Percentiles rank a stretch among this genome's conserved stretches.
Evolutionary conservation across 1,284 basidiomycete species (phyloP).

Genomic region (Ceraceosorus bombacis): DNA sequence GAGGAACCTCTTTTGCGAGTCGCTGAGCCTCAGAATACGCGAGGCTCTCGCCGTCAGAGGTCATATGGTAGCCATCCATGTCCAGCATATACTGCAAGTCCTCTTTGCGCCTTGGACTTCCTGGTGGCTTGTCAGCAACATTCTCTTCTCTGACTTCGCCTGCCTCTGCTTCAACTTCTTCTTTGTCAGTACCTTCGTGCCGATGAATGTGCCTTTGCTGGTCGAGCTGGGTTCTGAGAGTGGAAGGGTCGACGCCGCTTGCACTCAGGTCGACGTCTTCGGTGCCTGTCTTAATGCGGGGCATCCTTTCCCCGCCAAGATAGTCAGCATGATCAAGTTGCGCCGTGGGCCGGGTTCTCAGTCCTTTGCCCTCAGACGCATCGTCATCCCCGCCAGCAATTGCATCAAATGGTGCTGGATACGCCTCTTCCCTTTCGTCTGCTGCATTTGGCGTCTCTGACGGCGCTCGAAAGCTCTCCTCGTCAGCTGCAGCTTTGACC

Average conservation of each 20-base stretch:
- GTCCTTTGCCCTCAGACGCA: not conserved
- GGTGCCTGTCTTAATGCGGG: not conserved
- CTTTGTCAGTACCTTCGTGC: not conserved
- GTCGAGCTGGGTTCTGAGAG: not conserved
- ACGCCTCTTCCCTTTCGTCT: slow-evolving; percentile 23
- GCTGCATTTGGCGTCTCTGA: slow-evolving; percentile 8
- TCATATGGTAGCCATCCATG: slow-evolving; percentile 48
- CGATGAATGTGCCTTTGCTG: not conserved
- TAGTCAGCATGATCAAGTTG: slow-evolving; percentile 2
- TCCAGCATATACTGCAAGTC: slow-evolving; percentile 38
- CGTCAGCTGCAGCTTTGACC: slow-evolving; percentile 8
- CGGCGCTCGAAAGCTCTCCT: not conserved
- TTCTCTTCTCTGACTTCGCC: not conserved
- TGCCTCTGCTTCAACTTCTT: not conserved
- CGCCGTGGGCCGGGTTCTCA: not conserved
- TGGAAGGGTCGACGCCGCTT: slow-evolving; percentile 3
- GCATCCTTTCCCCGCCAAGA: not conserved
- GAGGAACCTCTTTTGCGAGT: slow-evolving; percentile 43
- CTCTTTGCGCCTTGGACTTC: slow-evolving; percentile 3
- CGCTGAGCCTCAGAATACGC: slow-evolving; percentile 36
- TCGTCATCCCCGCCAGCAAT: not conserved
- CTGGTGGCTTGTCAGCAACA: not conserved
- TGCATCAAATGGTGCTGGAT: slow-evolving; percentile 28
- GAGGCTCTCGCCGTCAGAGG: slow-evolving; percentile 36
- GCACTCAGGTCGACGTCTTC: not conserved